Evolutionary conservation across 805 yeast genomes (phyloP).

Genomic region (Wickerhamiella sergipiensis): DNA sequence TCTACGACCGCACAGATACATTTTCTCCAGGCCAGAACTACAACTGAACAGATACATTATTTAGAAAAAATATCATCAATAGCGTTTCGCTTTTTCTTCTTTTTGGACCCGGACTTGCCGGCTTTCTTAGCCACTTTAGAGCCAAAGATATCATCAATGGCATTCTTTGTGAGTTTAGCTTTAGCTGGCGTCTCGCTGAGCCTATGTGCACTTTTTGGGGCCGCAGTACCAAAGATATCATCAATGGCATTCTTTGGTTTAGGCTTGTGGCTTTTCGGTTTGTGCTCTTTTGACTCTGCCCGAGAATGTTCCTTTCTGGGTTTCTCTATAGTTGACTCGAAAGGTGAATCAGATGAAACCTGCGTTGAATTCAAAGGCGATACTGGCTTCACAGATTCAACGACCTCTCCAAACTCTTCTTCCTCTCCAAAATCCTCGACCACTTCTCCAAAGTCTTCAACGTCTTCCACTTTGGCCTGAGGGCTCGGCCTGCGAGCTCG

Average conservation of each 20-base stretch:
- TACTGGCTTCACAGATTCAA: too few species aligned
- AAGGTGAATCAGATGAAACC: not conserved
- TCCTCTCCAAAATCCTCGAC: conserved; percentile 5
- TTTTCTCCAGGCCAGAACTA: too few species aligned
- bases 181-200: conserved; percentile 18
- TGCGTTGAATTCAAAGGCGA: too few species aligned
- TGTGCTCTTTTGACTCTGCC: too few species aligned
- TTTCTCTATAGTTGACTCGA: too few species aligned
- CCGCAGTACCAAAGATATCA: not conserved
- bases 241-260: not conserved
- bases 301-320: too few species aligned
- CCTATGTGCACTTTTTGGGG: too few species aligned
- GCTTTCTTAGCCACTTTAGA: too few species aligned
- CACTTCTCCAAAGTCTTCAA: conserved; percentile 3
- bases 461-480: not conserved
- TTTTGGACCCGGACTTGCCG: too few species aligned
- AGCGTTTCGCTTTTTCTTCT: conserved; percentile 36
- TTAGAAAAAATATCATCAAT: conserved; percentile 54
- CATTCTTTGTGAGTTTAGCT: conserved; percentile 34
- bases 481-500: not conserved
- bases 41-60: too few species aligned
- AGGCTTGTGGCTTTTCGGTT: too few species aligned
- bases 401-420: not conserved
- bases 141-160: conserved; percentile 69
- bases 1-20: too few species aligned